Evolutionary conservation across 202 grass and related monocot species (phyloP), one percentile per base, ranked within the genome.

Genomic region (Panicum hallii): DNA sequence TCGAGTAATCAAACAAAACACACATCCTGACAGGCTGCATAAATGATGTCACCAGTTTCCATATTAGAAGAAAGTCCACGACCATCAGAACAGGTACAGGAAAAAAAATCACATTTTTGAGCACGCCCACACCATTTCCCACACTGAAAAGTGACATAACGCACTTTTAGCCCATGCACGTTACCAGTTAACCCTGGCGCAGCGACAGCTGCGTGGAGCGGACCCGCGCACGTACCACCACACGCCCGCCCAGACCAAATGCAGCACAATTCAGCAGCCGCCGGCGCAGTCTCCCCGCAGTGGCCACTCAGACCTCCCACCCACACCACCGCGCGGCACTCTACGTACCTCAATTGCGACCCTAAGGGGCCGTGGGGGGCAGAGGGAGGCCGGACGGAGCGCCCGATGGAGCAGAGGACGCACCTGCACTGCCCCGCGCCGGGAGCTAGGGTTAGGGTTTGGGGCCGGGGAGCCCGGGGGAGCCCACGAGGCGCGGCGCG

Each of bases 391-490:
- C 81, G 22, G n/a, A 26, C 9, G 8, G 47, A 44, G 71, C 40
- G 72, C 47, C 42, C 12, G 30, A 77, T 65, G 56, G 49, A 66
- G 64, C 70, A 70, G 71, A 55, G 23, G 30, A 81, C 48, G 64
- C 81, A 88, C 85, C 55, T 88, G 69, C 40, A 42, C 11, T 58
- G 56, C 89, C 72, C 86, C 63, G 50, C 73, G 53, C 19, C 55
- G 47, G 71, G 70, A 58, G 62, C 85, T 91, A 87, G 85, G 85
- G 89, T 88, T 88, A 85, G 85, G 85, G 89, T 88, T 89, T 79
- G 74, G 74, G 72, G 15, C 73, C 63, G 73, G 44, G 50, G 41
- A 60, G 82, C 19, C 60, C 17, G 15, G 14, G 47, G 19, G 47
- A 68, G 49, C 2, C 76, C 67, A 63, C 73, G 12, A 11, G 43